Percentiles rank a stretch among this genome's conserved stretches.
Conservation (phyloP, 768 basidiomycete genomes). For the Postia placenta region DNA sequence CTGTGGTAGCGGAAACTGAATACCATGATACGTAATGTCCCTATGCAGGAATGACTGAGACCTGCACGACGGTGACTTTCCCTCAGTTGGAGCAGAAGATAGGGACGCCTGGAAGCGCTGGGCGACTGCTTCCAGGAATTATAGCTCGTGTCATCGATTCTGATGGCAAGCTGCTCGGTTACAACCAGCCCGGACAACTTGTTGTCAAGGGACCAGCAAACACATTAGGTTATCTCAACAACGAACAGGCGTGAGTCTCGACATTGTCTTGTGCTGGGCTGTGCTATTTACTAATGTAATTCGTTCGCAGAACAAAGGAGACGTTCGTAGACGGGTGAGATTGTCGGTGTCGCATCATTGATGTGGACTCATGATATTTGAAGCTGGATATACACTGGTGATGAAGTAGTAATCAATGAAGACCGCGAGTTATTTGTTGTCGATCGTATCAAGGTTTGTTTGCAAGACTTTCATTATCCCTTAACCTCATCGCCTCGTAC, state of each 20-base stretch:
- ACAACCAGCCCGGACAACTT: conserved; percentile 46
- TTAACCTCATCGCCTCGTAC: background rate
- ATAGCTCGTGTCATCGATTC: conserved; percentile 37
- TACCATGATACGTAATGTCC: background rate
- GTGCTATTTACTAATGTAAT: background rate
- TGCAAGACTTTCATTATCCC: background rate
- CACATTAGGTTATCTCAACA: conserved; percentile 29
- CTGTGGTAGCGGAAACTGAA: background rate
- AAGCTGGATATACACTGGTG: conserved; percentile 66
- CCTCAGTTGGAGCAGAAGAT: conserved; percentile 19
- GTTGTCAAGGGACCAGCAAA: conserved; percentile 38
- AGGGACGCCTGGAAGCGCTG: conserved; percentile 26
- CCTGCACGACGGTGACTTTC: conserved; percentile 31
- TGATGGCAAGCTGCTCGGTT: conserved; percentile 37
- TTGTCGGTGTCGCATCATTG: background rate
- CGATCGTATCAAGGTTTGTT: conserved; percentile 61
- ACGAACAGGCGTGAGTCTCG: conserved; percentile 18
- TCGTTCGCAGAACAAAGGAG: conserved; percentile 6
- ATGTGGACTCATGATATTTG: background rate
- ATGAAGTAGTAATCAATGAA: conserved; percentile 61
- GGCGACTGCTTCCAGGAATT: conserved; percentile 39
- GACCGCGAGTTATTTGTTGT: conserved; percentile 62
- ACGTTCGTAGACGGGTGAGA: conserved; percentile 7
- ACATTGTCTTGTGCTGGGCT: background rate
- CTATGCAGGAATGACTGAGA: conserved; percentile 32